Evolutionary conservation across 108 stramenopile species (phyloP), one percentile per base, ranked within the genome.

Genomic region (Cyclotella atomus): DNA sequence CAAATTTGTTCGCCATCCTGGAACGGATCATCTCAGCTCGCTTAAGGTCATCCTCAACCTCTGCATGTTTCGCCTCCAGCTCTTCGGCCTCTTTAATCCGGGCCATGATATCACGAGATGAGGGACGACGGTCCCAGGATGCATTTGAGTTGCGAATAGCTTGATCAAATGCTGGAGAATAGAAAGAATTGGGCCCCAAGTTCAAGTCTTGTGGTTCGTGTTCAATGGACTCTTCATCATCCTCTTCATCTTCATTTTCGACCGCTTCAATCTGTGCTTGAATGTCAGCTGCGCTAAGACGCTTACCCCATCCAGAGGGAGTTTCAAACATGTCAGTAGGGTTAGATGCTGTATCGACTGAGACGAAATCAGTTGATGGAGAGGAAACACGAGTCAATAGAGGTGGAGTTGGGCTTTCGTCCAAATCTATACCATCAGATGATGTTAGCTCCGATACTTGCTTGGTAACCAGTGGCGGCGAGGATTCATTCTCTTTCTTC

Each of bases 61-160:
- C 36, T 19, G 68, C n/a, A 17, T 25, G 7, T 41, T 71, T 65
- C 19, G 47, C 65, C 36, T 71, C 81, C 21, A 28, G 19, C 56
- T 71, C 32, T 35, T 82, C 81, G 17, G 70, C 81, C 30, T 74
- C 81, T 23, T 65, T 69, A 19, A 82, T 82, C 21, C 64, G 66
- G 27, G 81, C 81, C 70, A 75, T 71, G 44, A 82, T 75, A 52
- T 82, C 81, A 29, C 70, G 54, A 36, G 74, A 66, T 29, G 67
- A 66, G 1, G 81, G 81, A 33, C 81, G 73, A 17, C 70, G 70
- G 71, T 82, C 81, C 81, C 81, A 82, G 8, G 81, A 75, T 14
- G 81, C 55, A 28, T 82, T 71, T 0, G 81, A 82, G 17, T 70
- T 75, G 5, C 73, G 68, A 23, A 82, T n/a, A 17, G 81, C 81